Conservation (phyloP, 257 asterid species). For the Solanum etuberosum region DNA sequence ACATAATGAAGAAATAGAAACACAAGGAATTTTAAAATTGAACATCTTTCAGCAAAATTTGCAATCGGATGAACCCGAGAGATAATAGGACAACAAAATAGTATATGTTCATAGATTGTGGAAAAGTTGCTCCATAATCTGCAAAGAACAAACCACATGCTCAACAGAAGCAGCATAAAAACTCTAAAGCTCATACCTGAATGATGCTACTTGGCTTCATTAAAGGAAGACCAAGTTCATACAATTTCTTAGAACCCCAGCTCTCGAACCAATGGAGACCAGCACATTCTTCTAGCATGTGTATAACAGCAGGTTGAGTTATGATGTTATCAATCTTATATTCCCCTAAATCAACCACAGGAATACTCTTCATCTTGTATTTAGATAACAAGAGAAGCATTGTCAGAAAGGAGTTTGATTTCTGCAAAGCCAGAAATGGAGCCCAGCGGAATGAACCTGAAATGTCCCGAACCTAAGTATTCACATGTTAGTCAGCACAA, state of each 20-base stretch:
- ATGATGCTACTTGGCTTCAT: slow-evolving; percentile 48
- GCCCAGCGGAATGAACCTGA: slow-evolving; percentile 99
- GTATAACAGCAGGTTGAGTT: slow-evolving; percentile 93
- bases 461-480: slow-evolving; percentile 75
- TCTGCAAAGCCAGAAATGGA: slow-evolving; percentile 93
- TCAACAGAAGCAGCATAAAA: neutral
- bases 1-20: neutral
- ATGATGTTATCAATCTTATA: slow-evolving; percentile 65
- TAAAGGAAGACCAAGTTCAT: slow-evolving; percentile 85
- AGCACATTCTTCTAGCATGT: slow-evolving; percentile 93
- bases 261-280: slow-evolving; percentile 98
- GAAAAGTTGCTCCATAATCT: neutral
- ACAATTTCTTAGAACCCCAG: slow-evolving; percentile 85
- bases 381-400: slow-evolving; percentile 90
- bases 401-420: slow-evolving; percentile 80
- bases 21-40: neutral
- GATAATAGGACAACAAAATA: neutral
- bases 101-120: neutral
- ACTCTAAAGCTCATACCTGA: slow-evolving; percentile 34
- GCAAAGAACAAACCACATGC: neutral
- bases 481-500: neutral
- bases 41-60: neutral
- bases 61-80: neutral
- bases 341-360: slow-evolving; percentile 88
- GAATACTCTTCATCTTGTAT: slow-evolving; percentile 93